A percentile compares a stretch with the other conserved stretches of the same genome.
phyloP scores from a whole-genome alignment of 495 filamentous ascomycete genomes.

The Melanomma pulvis-pyrius region DNA sequence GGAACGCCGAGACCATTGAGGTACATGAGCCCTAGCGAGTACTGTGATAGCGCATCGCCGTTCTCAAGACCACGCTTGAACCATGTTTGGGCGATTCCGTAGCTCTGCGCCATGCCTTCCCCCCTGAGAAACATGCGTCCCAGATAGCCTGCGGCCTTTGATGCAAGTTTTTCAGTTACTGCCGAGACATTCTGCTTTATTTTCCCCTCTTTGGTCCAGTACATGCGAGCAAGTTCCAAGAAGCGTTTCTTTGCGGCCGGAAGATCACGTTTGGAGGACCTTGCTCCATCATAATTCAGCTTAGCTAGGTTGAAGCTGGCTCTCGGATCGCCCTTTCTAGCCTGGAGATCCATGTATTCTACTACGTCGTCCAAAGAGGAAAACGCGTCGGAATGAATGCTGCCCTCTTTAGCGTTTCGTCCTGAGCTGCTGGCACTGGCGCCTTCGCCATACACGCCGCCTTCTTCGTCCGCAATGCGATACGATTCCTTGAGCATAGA shows the following conservation, averaged over 20 bases:
- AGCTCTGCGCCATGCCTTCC: slow-evolving; percentile 83
- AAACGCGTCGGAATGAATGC: slow-evolving; percentile 70
- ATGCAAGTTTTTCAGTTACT: slow-evolving; percentile 76
- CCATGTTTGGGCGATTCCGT: slow-evolving; percentile 75
- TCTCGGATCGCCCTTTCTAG: slow-evolving; percentile 88
- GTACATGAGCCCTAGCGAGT: slow-evolving; percentile 83
- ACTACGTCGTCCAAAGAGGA: slow-evolving; percentile 90
- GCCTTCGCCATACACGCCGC: slow-evolving; percentile 93
- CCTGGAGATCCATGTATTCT: slow-evolving; percentile 93
- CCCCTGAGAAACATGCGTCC: slow-evolving; percentile 92
- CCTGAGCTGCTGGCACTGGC: slow-evolving; percentile 90
- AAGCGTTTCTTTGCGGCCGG: slow-evolving; percentile 80
- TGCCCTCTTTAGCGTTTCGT: slow-evolving; percentile 73
- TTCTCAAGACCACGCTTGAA: slow-evolving; percentile 79
- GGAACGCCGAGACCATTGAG: slow-evolving; percentile 80
- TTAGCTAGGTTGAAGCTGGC: slow-evolving; percentile 87
- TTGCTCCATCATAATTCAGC: slow-evolving; percentile 87
- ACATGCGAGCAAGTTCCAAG: slow-evolving; percentile 74
- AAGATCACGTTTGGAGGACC: slow-evolving; percentile 72
- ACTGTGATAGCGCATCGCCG: slow-evolving; percentile 83
- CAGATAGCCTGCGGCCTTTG: slow-evolving; percentile 87
- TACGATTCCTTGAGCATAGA: slow-evolving; percentile 73
- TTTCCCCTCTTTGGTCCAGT: slow-evolving; percentile 81
- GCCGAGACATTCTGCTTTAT: slow-evolving; percentile 55
- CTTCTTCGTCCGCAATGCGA: slow-evolving; percentile 81